Evolutionary conservation across 495 filamentous ascomycete species (phyloP).

Genomic region (Trichoderma orchidacearum): DNA sequence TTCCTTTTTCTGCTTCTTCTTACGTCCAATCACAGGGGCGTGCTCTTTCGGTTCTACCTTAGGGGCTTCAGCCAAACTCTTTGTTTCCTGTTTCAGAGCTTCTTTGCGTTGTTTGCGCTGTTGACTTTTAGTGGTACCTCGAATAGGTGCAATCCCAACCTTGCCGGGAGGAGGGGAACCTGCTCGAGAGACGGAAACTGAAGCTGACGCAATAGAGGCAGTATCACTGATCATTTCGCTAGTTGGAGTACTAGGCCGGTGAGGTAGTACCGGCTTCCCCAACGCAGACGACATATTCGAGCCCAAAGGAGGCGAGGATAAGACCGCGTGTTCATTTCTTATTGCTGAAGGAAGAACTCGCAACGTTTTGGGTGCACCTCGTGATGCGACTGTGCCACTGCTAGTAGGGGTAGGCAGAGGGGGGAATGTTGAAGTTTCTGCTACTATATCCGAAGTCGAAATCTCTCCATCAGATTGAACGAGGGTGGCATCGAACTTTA

Average conservation of each 20-base stretch:
- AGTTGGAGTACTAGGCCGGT: constrained; percentile 61
- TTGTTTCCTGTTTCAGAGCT: constrained; percentile 43
- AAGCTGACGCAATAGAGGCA: constrained; percentile 61
- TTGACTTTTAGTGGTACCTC: constrained; percentile 79
- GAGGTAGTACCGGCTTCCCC: constrained; percentile 26
- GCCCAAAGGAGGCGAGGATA: constrained; percentile 6
- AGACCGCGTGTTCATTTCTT: constrained; percentile 46
- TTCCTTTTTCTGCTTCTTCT: constrained; percentile 84
- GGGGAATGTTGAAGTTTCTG: background rate
- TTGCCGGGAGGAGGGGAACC: constrained; percentile 65
- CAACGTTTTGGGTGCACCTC: constrained; percentile 40
- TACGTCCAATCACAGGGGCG: constrained; percentile 70
- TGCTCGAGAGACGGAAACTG: constrained; percentile 58
- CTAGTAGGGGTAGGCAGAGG: background rate
- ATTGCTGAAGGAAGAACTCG: constrained; percentile 54
- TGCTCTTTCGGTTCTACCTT: constrained; percentile 48
- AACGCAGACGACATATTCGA: constrained; percentile 4
- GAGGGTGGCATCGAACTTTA: background rate
- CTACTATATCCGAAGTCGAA: background rate
- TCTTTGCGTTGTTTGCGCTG: constrained; percentile 78
- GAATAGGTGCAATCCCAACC: constrained; percentile 63
- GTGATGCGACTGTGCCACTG: constrained; percentile 15
- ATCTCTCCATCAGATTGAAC: background rate
- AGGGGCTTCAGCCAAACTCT: constrained; percentile 34
- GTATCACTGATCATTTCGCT: constrained; percentile 69